Conservation (phyloP, 768 basidiomycete genomes). For the Leccinum broughii region DNA sequence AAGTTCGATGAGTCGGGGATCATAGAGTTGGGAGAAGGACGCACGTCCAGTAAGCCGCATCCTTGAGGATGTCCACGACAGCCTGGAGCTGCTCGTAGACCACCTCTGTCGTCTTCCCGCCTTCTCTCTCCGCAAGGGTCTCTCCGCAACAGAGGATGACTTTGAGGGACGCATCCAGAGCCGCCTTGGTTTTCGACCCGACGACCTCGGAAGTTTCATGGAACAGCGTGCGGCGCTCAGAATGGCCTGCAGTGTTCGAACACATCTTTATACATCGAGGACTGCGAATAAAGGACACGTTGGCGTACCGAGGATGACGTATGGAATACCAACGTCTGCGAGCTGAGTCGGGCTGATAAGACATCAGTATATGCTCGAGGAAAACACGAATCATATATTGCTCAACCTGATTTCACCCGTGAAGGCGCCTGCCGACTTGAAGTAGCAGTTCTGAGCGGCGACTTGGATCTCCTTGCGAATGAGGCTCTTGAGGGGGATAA, state of each 20-base stretch:
- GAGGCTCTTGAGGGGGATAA: conserved; percentile 65
- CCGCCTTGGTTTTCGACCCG: conserved; percentile 84
- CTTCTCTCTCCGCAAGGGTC: conserved; percentile 86
- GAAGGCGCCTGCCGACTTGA: conserved; percentile 85
- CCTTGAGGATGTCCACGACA: conserved; percentile 60
- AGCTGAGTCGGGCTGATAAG: conserved; percentile 73
- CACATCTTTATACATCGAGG: not conserved
- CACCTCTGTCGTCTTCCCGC: conserved; percentile 70
- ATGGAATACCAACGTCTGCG: conserved; percentile 81
- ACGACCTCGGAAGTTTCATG: conserved; percentile 82
- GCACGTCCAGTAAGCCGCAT: conserved; percentile 75
- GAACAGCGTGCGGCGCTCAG: conserved; percentile 93
- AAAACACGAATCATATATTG: not conserved
- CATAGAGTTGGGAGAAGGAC: conserved; percentile 20
- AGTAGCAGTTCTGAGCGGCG: conserved; percentile 90
- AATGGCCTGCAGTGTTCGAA: conserved; percentile 67
- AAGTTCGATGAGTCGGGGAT: not conserved
- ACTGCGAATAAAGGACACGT: not conserved
- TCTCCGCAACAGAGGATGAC: conserved; percentile 98
- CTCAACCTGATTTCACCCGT: conserved; percentile 93
- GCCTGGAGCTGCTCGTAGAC: conserved; percentile 82
- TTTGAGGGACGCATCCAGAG: conserved; percentile 69
- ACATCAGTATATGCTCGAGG: not conserved
- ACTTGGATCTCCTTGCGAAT: conserved; percentile 72
- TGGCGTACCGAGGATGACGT: conserved; percentile 81